Base-by-base conservation (phyloP, 208 protist species). In the Borovskyia barvae region DNA sequence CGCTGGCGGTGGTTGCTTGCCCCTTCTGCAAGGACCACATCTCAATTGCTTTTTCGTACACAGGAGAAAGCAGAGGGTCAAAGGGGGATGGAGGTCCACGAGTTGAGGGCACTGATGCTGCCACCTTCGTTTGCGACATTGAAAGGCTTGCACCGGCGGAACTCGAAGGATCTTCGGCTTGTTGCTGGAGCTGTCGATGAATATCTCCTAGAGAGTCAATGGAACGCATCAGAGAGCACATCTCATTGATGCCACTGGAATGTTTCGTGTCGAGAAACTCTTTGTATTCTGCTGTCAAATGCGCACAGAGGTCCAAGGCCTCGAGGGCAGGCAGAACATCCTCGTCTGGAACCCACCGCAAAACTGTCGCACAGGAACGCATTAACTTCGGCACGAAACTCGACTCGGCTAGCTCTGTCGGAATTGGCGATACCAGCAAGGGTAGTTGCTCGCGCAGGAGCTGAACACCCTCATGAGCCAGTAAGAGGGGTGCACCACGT, bases 181-280 rank as follows among this genome's bases (percentile, higher is more conserved):
- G 22, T 28, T 57, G 54, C 20, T 58, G 7, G 33, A 82, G 40
- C 2, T 35, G 54, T 1, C 40, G 15, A 33, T 84, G 65, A 22
- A 40, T 52, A 37, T 78, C 59, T 15, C 64, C 69, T 11, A 94
- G 45, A 5, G 58, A 14, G 25, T 72, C 66, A 20, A 91, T 42
- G 7, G 83, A 82, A 26, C 71, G 83, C 12, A 94, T 69, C 15
- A 94, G 73, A 20, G 75, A 79, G 36, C 73, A 77, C 24, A 72
- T 59, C 1, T 91, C 72, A 57, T 89, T 91, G 19, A 90, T 59
- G 55, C 87, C 79, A 15, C 63, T 75, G 43, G 68, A 60, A 26
- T 62, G 49, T 24, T 57, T 39, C 25, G 90, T 64, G 58, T 87
- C 86, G 1, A 60, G 65, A 26, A 77, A 56, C 0, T 75, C 79